Base-by-base conservation (phyloP, 1,284 basidiomycete species). In the Cutaneotrichosporon cutaneum region DNA sequence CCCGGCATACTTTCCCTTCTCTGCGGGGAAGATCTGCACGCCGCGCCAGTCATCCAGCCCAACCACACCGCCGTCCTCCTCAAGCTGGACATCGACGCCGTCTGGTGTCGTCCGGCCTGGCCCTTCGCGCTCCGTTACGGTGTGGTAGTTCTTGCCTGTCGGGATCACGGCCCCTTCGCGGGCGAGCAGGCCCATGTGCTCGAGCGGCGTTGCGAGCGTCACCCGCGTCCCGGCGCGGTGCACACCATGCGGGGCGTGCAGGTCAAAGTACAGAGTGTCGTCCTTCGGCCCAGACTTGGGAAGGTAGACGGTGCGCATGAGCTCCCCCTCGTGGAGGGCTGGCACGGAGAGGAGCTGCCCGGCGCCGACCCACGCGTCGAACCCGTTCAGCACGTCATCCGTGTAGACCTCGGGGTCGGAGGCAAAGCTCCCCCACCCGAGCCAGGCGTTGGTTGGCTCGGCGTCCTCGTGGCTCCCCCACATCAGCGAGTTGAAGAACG, bases 281-380 rank as follows among this genome's bases (percentile, higher is more conserved):
- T 79, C 77, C 0, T 66, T 56, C 2, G 61, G 35, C 14, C 52
- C 36, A 0, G 73, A 61, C 21, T 74, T 71, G 21, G 80, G 81
- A 58, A 82, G 74, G 70, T 81, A 80, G 45, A 80, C 79, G 9
- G 71, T 62, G 8, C 76, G 70, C 7, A 66, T 68, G 51, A 72
- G 69, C 60, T 76, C 66, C 39, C 76, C 76, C 39, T 76, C 72
- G 58, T 70, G 72, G 51, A 80, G 74, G 3, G 77, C 74, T 14
- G 80, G 79, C 0, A 68, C 75, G 26, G 75, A 71, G 14, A 81
- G 72, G 13, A 82, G 67, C 55, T 74, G 68, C 2, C 80, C 80
- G 11, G 73, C 71, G 11, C 81, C 81, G 50, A 81, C 63, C 81
- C 81, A 82, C 50, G 77, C 80, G 68, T 82, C 80, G 65, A 78